Evolutionary conservation across 768 basidiomycete species (phyloP).

Genomic region (Infundibulicybe gibba): DNA sequence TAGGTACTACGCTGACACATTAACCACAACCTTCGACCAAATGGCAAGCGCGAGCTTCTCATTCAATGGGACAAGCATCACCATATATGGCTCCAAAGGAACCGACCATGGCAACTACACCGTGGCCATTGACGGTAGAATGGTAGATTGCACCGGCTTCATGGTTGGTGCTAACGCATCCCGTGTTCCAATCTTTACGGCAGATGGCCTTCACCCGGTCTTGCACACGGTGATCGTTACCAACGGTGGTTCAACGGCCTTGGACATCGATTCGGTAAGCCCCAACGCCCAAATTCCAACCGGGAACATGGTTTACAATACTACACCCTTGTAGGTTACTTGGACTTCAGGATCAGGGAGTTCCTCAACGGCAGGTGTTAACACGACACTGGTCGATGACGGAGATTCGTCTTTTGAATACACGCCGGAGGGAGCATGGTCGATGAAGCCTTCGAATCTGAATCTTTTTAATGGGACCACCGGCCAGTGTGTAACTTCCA

Average conservation of each 20-base stretch:
- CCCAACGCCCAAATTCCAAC: neutral
- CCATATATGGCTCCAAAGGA: conserved; percentile 33
- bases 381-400: conserved; percentile 14
- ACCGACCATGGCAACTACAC: conserved; percentile 30
- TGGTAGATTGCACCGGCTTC: conserved; percentile 12
- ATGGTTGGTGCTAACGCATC: conserved; percentile 12
- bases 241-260: conserved; percentile 6
- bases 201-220: conserved; percentile 17
- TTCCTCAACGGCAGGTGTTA: conserved; percentile 1
- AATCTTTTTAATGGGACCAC: conserved; percentile 24
- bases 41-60: conserved; percentile 23
- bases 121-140: conserved; percentile 25
- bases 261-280: conserved; percentile 34
- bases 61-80: conserved; percentile 35
- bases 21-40: conserved; percentile 22
- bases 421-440: conserved; percentile 19
- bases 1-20: conserved; percentile 35
- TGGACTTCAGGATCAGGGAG: conserved; percentile 12
- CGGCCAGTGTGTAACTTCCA: conserved; percentile 21
- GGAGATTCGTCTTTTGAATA: conserved; percentile 25
- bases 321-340: conserved; percentile 10
- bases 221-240: conserved; percentile 25
- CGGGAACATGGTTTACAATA: neutral
- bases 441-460: conserved; percentile 11
- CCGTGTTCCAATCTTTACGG: conserved; percentile 25